A percentile compares a stretch with the other conserved stretches of the same genome.
Conservation (phyloP, 2,329 filamentous ascomycete species). For the Colletotrichum sp. region DNA sequence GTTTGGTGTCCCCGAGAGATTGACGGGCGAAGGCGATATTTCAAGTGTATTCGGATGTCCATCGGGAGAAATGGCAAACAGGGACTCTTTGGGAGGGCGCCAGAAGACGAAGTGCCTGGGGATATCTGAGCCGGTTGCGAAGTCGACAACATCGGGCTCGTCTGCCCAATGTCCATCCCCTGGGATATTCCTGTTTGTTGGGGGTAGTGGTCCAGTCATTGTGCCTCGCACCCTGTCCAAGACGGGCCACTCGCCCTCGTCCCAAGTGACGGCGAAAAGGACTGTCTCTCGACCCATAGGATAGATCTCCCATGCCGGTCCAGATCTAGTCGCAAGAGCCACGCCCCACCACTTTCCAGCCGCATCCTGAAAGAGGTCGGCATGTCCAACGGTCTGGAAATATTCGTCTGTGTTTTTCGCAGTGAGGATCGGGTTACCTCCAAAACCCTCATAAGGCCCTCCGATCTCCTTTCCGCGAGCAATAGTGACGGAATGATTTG, state of each 20-base stretch:
- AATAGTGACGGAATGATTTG: slow-evolving; percentile 46
- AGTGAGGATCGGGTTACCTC: slow-evolving; percentile 50
- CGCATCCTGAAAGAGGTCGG: slow-evolving; percentile 48
- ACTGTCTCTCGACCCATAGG: slow-evolving; percentile 62
- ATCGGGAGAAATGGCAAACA: slow-evolving; percentile 39
- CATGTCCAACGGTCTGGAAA: slow-evolving; percentile 50
- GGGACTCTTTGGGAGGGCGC: slow-evolving; percentile 44
- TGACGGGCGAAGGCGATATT: slow-evolving; percentile 22
- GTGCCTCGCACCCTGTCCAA: slow-evolving; percentile 44
- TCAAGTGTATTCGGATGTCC: slow-evolving; percentile 41
- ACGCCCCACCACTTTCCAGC: slow-evolving; percentile 58
- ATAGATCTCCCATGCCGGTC: slow-evolving; percentile 44
- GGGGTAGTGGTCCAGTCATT: slow-evolving; percentile 47
- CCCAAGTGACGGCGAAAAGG: slow-evolving; percentile 53
- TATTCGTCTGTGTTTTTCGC: slow-evolving; percentile 40
- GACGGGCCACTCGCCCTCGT: slow-evolving; percentile 52
- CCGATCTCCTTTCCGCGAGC: slow-evolving; percentile 41
- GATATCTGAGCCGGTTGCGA: slow-evolving; percentile 39
- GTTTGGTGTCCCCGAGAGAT: slow-evolving; percentile 22
- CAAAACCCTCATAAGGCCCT: slow-evolving; percentile 48
- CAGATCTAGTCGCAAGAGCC: slow-evolving; percentile 49
- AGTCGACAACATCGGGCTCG: slow-evolving; percentile 50
- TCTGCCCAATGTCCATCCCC: slow-evolving; percentile 46
- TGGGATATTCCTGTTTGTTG: slow-evolving; percentile 32
- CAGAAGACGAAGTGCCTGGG: slow-evolving; percentile 53